Base-by-base conservation (phyloP, 257 asterid genomes). In the Lithospermum erythrorhizon region DNA sequence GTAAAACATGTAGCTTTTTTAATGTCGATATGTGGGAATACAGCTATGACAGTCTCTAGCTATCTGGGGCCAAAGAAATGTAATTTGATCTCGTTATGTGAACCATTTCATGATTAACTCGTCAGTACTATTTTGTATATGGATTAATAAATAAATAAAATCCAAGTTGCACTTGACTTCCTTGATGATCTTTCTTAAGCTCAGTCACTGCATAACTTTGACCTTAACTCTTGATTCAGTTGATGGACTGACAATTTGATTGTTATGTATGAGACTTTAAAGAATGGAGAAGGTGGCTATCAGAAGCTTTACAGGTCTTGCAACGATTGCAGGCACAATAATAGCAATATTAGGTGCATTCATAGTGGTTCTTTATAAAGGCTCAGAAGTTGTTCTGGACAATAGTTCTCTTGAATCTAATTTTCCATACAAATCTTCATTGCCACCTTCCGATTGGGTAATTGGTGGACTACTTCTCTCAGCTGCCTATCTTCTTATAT, bases 401-500 rank as follows among this genome's bases (percentile, higher is more conserved):
- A 52, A 14, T 32, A 55, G 10, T 19, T 9, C 59, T 45, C 21
- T 32, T 21, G 35, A 29, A 18, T 58, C 16, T 11, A 2, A 30
- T 6, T 11, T 9, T 7, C 37, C 61, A 53, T 23, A 53, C 15
- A 37, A n/a, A 5, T 53, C 62, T 9, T 41, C 57, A 16, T 8
- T 15, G n/a, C 29, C 9, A 4, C 59, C 18, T 14, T 25, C 64
- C 7, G 65, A 60, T 60, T 70, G 75, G 75, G 59, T 60, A 1
- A 41, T 70, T 41, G 71, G 67, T 10, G 75, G 70, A 59, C 6
- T 70, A 25, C 35, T 70, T 35, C 27, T 59, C 41, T 62, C 75
- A 6, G 61, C 19, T 41, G 51, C 51, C 15, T 6, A 49, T n/a
- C 21, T 60, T 1, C 25, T 27, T 9, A 3, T 61, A n/a, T 23